Base-by-base conservation (phyloP, 768 basidiomycete genomes). In the Tephrocybe sp. region DNA sequence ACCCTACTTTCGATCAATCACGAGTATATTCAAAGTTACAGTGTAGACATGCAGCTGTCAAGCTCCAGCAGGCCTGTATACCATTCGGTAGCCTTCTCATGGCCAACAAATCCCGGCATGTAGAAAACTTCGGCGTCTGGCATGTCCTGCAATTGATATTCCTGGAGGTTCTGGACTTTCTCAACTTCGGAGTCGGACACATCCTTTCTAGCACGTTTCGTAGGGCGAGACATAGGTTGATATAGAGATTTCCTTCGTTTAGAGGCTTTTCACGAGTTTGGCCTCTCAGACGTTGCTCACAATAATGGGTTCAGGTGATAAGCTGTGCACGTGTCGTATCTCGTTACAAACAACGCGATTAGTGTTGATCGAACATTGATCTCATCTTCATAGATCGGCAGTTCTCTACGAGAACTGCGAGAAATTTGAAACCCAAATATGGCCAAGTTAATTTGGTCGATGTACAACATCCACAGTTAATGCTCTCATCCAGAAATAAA, bases 121-220 rank as follows among this genome's bases (percentile, higher is more conserved):
- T 68, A 65, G 45, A 62, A 67, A 3, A 68, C 62, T 12, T 68
- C 67, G n/a, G 58, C 62, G 33, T 64, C 57, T 17, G 55, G 48
- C 58, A 68, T 63, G 21, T 68, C 63, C 26, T 43, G 47, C 14
- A 68, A 37, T 49, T 48, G 46, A 45, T 56, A 57, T 18, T 58
- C 57, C 3, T 61, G 50, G 9, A 65, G 14, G 23, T 51, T 26
- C 26, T 46, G 44, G 38, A 60, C 37, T 51, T 56, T 55, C 10
- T 49, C 53, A 7, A 49, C 42, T 51, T 58, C 50, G 25, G 36
- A 46, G 8, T 58, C 53, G 7, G 43, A 45, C 4, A 55, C 48
- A 11, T 58, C 43, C n/a, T 37, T 28, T 42, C 53, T 45, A 43
- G 53, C 24, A 38, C 57, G 57, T 38, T 58, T 58, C 25, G 15